Conservation (phyloP, 192 early-diverging fungal genomes). For the Coemansia sp. region DNA sequence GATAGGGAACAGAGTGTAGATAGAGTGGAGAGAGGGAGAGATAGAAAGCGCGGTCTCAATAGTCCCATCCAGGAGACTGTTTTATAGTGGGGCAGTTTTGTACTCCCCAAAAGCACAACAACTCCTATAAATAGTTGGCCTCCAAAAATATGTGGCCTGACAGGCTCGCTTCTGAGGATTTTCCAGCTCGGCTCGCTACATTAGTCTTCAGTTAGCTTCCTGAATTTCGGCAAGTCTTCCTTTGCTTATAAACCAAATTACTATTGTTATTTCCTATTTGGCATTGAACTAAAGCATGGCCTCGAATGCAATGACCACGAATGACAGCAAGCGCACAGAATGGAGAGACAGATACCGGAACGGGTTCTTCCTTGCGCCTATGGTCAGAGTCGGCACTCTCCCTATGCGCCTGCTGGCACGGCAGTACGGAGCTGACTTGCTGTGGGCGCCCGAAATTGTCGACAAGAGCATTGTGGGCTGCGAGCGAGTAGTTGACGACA, state of each 20-base stretch:
- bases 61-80: neutral
- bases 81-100: neutral
- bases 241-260: neutral
- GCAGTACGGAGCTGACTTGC: constrained; percentile 89
- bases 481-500: constrained; percentile 67
- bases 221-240: neutral
- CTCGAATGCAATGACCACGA: constrained; percentile 1
- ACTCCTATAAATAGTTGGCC: neutral
- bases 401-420: constrained; percentile 86
- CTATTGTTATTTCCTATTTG: neutral
- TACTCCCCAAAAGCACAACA: neutral
- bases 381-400: constrained; percentile 92
- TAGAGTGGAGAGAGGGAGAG: neutral
- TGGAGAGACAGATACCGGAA: constrained; percentile 46
- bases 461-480: constrained; percentile 82
- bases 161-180: too few relatives aligned
- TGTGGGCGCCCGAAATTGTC: constrained; percentile 88
- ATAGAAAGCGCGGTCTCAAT: neutral
- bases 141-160: neutral
- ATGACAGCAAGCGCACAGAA: constrained; percentile 2
- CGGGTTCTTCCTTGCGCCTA: constrained; percentile 85
- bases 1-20: neutral
- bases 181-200: neutral
- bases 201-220: neutral
- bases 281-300: neutral